Percentiles rank a stretch among this genome's conserved stretches.
These are phyloP conservation scores for Volvariella volvacea DNA, from an alignment of 1,284 basidiomycete genomes.

Conservation along the genomic window DNA sequence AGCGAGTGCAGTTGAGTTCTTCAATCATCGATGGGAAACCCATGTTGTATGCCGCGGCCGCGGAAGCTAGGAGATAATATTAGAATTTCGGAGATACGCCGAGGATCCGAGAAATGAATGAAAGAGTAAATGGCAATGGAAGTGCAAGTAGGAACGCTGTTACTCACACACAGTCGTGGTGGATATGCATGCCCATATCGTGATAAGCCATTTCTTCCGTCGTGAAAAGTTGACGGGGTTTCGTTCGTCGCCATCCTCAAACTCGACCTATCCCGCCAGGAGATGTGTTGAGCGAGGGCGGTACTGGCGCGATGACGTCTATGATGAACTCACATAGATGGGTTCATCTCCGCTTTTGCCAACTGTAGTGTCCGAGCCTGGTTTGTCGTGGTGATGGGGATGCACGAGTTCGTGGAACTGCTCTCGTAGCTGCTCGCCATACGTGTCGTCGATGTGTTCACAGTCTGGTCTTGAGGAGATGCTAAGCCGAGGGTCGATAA, in stretches of 20 bases:
- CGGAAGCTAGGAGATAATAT: conserved; percentile 32
- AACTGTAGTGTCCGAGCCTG: conserved; percentile 9
- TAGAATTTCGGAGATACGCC: too few relatives aligned
- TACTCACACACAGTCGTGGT: conserved; percentile 46
- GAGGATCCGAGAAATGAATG: too few relatives aligned
- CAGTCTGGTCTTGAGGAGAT: conserved; percentile 16
- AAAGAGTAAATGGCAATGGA: too few relatives aligned
- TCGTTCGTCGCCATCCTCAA: conserved; percentile 39
- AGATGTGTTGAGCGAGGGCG: background rate
- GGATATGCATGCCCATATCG: conserved; percentile 48
- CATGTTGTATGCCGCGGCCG: conserved; percentile 49
- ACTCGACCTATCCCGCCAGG: conserved; percentile 42
- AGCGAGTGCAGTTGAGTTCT: conserved; percentile 54
- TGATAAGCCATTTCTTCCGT: conserved; percentile 53
- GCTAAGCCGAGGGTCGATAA: conserved; percentile 23
- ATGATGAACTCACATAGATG: conserved; percentile 23
- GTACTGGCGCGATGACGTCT: background rate
- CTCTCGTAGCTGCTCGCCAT: conserved; percentile 14
- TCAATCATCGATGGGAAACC: conserved; percentile 55
- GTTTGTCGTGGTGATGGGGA: conserved; percentile 14
- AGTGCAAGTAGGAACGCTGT: background rate
- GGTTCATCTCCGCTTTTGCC: conserved; percentile 16
- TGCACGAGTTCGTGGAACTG: background rate
- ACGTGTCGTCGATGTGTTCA: conserved; percentile 17
- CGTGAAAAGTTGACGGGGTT: conserved; percentile 50